phyloP scores from a whole-genome alignment of 495 filamentous ascomycete species.

The Neurospora sp. region DNA sequence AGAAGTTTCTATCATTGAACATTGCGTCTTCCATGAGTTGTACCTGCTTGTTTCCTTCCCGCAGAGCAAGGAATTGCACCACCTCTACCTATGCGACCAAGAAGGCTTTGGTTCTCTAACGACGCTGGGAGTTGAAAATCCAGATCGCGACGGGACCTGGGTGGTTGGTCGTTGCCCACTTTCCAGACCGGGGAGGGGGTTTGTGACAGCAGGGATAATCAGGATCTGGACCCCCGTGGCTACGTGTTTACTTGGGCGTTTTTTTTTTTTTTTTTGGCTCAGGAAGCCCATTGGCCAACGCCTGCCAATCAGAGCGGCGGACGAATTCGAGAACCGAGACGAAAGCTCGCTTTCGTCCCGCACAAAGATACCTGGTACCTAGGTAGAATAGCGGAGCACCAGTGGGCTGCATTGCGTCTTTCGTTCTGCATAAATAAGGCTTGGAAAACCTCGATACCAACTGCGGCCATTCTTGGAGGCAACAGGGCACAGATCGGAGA shows the following conservation, averaged over 20 bases:
- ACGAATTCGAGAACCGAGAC: not conserved
- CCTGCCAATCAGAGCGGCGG: not conserved
- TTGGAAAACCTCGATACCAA: constrained; percentile 15
- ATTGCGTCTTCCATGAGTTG: not conserved
- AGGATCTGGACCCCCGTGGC: not conserved
- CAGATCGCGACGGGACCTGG: not conserved
- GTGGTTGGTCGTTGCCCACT: not conserved
- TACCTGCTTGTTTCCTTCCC: not conserved
- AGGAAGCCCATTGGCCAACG: not conserved
- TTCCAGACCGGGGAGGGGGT: not conserved
- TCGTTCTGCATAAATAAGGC: constrained; percentile 9
- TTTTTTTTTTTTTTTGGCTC: not conserved
- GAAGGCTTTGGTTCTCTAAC: not conserved
- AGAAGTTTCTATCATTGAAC: not conserved
- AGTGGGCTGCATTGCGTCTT: not conserved
- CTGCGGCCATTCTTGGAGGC: not conserved
- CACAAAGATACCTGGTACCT: not conserved
- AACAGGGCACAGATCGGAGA: not conserved
- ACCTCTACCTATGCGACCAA: not conserved
- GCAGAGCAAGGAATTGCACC: not conserved
- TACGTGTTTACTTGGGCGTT: not conserved
- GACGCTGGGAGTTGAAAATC: not conserved
- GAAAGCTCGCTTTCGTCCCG: not conserved
- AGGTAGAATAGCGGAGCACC: not conserved
- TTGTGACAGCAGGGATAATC: not conserved